Conservation (phyloP, 2,329 filamentous ascomycete species). For the Chaetomium sp. region DNA sequence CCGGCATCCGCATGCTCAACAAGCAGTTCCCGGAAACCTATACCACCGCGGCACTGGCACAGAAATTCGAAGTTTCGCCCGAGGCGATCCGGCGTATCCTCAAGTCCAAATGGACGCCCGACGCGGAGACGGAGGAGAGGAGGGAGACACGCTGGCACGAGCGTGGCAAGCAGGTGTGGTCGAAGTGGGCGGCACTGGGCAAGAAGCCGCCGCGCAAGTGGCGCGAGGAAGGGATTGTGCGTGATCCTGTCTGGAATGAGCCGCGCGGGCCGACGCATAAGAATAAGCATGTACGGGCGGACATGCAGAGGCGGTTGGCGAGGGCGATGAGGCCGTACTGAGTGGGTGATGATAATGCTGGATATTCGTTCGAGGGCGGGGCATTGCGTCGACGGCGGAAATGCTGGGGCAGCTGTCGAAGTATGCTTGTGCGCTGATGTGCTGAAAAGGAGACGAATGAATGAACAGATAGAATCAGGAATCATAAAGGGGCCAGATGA, state of each 20-base stretch:
- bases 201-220: constrained; percentile 55
- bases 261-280: constrained; percentile 10
- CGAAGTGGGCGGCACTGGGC: constrained; percentile 52
- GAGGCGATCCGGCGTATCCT: constrained; percentile 86
- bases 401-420: too few species aligned
- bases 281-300: constrained; percentile 4
- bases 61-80: constrained; percentile 77
- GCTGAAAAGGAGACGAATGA: too few species aligned
- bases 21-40: constrained; percentile 69
- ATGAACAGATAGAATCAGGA: too few species aligned
- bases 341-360: neutral
- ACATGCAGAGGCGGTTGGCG: constrained; percentile 12
- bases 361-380: too few species aligned
- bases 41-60: constrained; percentile 64
- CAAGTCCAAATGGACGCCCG: constrained; percentile 67
- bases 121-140: constrained; percentile 47
- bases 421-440: too few species aligned
- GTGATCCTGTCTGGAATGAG: constrained; percentile 32
- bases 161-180: constrained; percentile 55
- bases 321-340: constrained; percentile 8
- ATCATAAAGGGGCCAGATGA: too few species aligned
- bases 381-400: too few species aligned
- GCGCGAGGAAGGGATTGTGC: constrained; percentile 48
- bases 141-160: constrained; percentile 56
- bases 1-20: constrained; percentile 82